Evolutionary conservation across 2,329 filamentous ascomycete genomes (phyloP), one percentile per base, ranked within the genome.

Genomic region (Coleophoma crateriformis): DNA sequence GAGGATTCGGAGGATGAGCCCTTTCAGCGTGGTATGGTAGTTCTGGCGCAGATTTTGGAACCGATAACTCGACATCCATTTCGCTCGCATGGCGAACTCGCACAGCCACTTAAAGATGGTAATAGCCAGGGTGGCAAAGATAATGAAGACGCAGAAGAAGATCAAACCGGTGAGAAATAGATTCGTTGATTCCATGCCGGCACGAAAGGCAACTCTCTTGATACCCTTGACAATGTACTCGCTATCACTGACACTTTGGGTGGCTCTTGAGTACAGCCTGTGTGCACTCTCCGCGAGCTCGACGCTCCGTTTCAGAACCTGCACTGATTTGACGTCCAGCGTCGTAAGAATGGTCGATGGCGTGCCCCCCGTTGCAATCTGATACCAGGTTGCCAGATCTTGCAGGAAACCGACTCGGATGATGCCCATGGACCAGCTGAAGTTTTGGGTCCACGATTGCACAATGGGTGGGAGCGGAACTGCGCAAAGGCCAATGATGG

Each of bases 341-440:
- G 82, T 83, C 55, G 89, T 86, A 42, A 96, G 80, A 34, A 95
- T 76, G 13, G 82, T 87, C 4, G 89, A 84, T 0, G 92, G 88
- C 0, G 80, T 89, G 54, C 92, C 92, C 47, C 92, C 92, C 2
- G 92, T 97, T 3, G 92, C 81, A 54, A 91, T 87, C 71, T 96
- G 91, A 66, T 96, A 97, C 92, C 92, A 97, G 33, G 90, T 95
- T 53, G 89, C 88, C 62, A 96, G 87, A 43, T 76, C 76, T 72
- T 97, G 90, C 71, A 96, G 79, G 67, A 95, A 96, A 14, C 75
- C 76, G 40, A 96, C 78, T 46, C 81, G 81, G 61, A 97, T 95
- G 61, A 97, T 90, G 60, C 92, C 92, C 88, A 97, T 94, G 63
- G 87, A 94, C 92, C 92, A 97, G 66, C 95, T 88, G 73, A 97